Conservation (phyloP, 2,329 filamentous ascomycete species). For the Emmonsiellopsis sp. region DNA sequence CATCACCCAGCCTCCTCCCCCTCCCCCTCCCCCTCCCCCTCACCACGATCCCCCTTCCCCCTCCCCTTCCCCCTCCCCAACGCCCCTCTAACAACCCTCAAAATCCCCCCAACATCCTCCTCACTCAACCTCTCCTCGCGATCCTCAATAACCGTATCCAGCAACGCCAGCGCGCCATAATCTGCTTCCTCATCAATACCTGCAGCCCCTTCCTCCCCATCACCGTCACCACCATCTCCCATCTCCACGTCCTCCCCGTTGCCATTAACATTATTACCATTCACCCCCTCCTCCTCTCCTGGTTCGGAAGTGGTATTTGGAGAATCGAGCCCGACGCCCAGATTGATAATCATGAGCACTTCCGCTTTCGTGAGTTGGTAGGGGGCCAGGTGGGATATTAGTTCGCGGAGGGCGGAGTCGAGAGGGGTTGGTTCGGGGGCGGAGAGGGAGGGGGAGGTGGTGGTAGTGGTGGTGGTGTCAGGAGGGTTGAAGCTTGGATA, state of each 20-base stretch:
- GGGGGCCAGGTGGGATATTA: slow-evolving; percentile 29
- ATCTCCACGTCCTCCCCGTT: slow-evolving; percentile 12
- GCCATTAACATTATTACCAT: slow-evolving; percentile 13
- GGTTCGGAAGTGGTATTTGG: slow-evolving; percentile 4
- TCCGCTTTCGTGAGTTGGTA: slow-evolving; percentile 39
- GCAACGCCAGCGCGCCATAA: slow-evolving; percentile 25
- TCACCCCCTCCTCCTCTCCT: slow-evolving; percentile 10
- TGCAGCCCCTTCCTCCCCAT: slow-evolving; percentile 10
- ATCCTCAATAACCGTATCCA: slow-evolving; percentile 36
- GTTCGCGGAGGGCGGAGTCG: slow-evolving; percentile 28
- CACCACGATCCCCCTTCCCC: too few relatives aligned
- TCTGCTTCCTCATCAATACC: slow-evolving; percentile 19
- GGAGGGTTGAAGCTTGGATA: slow-evolving; percentile 25
- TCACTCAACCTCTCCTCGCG: slow-evolving; percentile 31
- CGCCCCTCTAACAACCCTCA: slow-evolving; percentile 28
- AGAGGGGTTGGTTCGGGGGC: slow-evolving; percentile 22
- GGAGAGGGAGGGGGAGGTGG: slow-evolving; percentile 7
- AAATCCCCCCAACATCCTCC: slow-evolving; percentile 27
- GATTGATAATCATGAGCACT: slow-evolving; percentile 37
- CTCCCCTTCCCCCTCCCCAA: slow-evolving; percentile 16
- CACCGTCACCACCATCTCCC: slow-evolving; percentile 5
- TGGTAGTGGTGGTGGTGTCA: slow-evolving; percentile 3
- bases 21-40: neutral
- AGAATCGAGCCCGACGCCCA: slow-evolving; percentile 30
- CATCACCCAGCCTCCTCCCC: neutral